These are phyloP conservation scores for Centaurea solstitialis DNA, from an alignment of 129 eudicot species.

Conservation along the genomic window DNA sequence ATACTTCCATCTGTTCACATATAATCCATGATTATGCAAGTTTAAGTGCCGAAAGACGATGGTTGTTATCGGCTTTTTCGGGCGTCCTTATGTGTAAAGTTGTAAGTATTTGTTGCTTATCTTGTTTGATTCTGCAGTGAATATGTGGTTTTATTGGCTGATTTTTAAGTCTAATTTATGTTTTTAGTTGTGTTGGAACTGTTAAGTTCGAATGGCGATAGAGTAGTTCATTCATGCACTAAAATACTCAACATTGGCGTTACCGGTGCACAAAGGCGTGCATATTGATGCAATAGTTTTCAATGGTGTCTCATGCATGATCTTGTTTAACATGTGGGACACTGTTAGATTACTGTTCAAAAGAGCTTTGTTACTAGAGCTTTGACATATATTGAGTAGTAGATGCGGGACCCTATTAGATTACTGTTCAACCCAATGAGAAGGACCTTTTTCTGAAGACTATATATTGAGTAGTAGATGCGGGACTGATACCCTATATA, in stretches of 20 bases:
- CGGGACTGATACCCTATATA: too few species aligned
- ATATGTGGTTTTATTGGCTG: not conserved
- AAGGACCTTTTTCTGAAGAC: too few species aligned
- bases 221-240: constrained; percentile 1
- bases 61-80: constrained; percentile 58
- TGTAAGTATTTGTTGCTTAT: constrained; percentile 43
- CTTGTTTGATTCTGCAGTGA: not conserved
- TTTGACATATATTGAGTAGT: not conserved
- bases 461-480: too few species aligned
- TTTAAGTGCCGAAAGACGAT: constrained; percentile 35
- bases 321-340: not conserved
- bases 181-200: not conserved
- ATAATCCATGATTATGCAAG: constrained; percentile 33
- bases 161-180: not conserved
- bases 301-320: not conserved
- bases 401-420: not conserved
- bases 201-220: not conserved
- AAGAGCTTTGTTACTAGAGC: too few species aligned
- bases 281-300: not conserved
- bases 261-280: not conserved
- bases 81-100: constrained; percentile 72
- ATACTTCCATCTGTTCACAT: constrained; percentile 13
- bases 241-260: not conserved
- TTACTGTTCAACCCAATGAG: too few species aligned
- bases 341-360: not conserved